A percentile compares a stretch with the other conserved stretches of the same genome.
phyloP scores from a whole-genome alignment of 83 land plant genomes.

The Thuja plicata region DNA sequence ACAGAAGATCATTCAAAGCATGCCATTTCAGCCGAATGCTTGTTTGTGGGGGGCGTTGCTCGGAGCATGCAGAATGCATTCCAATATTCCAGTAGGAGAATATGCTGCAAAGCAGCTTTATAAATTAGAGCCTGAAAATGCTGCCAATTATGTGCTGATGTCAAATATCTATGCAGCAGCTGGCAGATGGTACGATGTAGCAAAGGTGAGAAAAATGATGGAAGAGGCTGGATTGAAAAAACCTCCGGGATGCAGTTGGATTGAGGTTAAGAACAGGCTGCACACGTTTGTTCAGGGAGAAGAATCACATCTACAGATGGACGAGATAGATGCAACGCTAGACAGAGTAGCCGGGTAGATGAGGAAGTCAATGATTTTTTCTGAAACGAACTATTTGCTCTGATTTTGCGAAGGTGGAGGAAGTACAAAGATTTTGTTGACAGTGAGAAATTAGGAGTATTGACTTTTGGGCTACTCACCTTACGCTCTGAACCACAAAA shows the following conservation, averaged over 20 bases:
- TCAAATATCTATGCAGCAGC: conserved; percentile 42
- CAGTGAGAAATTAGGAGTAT: background rate
- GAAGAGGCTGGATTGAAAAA: conserved; percentile 7
- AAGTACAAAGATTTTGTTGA: background rate
- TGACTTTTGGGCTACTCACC: background rate
- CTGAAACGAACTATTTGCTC: background rate
- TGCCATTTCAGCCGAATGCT: conserved; percentile 52
- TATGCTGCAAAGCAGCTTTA: conserved; percentile 32
- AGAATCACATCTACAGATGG: background rate
- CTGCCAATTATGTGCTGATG: conserved; percentile 49
- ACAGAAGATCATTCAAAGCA: conserved; percentile 39
- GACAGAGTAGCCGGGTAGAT: conserved; percentile 4
- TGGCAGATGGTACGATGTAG: conserved; percentile 45
- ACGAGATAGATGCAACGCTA: background rate
- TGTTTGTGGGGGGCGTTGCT: conserved; percentile 54
- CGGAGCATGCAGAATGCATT: conserved; percentile 48
- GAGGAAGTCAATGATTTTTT: background rate
- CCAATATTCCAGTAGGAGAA: conserved; percentile 32
- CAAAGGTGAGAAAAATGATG: conserved; percentile 28
- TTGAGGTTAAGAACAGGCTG: conserved; percentile 8
- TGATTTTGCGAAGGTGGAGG: background rate
- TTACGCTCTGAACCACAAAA: background rate
- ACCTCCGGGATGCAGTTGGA: conserved; percentile 10
- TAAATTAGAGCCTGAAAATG: conserved; percentile 46
- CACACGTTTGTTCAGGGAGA: conserved; percentile 7